Evolutionary conservation across 768 basidiomycete genomes (phyloP), one percentile per base, ranked within the genome.

Genomic region (Boletellus ananiceps): DNA sequence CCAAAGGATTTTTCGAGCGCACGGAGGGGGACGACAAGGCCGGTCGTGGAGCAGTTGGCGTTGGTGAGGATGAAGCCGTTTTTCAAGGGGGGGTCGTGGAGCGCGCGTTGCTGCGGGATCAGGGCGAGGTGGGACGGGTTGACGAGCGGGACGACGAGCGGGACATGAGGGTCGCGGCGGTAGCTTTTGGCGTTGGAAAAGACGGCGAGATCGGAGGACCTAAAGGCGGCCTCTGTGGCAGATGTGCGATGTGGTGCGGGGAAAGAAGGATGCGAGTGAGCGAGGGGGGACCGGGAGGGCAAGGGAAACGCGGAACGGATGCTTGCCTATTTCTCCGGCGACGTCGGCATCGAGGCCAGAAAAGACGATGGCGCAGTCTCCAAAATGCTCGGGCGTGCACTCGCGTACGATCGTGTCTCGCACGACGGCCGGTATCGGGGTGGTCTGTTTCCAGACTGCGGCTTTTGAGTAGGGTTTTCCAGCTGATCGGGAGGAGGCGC

Each of bases 131-230:
- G 96, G 4, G 74, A 74, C 1, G 90, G 76, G 72, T 99, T 99
- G 58, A 95, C 94, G 58, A 96, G 84, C 12, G 96, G 96, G 3
- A 99, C 96, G 70, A 97, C 81, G 63, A 99, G 87, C 0, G 96
- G 96, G 6, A 95, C 92, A 56, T 82, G 74, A 2, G 93, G 92
- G 66, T 97, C 95, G 16, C 94, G 76, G 41, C 96, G 81, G 70
- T 85, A 92, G 69, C 93, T 96, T 71, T 95, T 96, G n/a, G 95
- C 84, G 56, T 99, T 98, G 18, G 93, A 95, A 70, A 97, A 99
- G 11, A 99, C 86, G 47, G 87, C 83, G 19, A 95, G 79, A 60
- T 98, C 88, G 18, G 95, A 91, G 14, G 76, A 66, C 56, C 94
- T 78, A 70, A 98, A 95, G 0, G 88, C 84, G 23, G 76, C 71